A percentile compares a stretch with the other conserved stretches of the same genome.
Conservation (phyloP, 2,329 filamentous ascomycete species). For the Botryosphaeria dothidea region DNA sequence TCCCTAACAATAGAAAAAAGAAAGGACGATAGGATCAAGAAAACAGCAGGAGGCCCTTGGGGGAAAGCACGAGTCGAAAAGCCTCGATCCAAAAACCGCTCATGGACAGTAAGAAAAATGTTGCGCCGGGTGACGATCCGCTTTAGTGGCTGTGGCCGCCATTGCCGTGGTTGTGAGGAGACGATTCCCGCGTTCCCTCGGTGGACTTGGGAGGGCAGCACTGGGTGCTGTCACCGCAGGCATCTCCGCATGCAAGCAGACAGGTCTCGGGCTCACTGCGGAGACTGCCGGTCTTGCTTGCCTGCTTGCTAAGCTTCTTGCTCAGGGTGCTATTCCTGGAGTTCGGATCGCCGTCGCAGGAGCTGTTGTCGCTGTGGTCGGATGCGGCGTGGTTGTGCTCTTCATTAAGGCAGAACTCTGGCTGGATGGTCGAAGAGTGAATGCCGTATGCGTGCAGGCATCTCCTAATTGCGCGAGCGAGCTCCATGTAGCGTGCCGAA, state of each 20-base stretch:
- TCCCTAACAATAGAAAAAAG: neutral
- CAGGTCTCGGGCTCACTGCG: conserved; percentile 38
- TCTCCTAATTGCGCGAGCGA: conserved; percentile 77
- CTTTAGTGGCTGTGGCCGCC: conserved; percentile 4
- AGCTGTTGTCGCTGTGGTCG: conserved; percentile 24
- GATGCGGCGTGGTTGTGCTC: conserved; percentile 45
- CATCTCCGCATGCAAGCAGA: conserved; percentile 46
- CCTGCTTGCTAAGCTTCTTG: conserved; percentile 22
- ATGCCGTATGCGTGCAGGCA: conserved; percentile 96
- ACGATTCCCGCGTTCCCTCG: conserved; percentile 4
- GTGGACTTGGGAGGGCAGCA: conserved; percentile 39
- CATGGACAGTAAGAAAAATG: neutral
- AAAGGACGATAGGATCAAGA: neutral
- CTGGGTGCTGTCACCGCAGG: conserved; percentile 43
- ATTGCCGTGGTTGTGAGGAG: conserved; percentile 6
- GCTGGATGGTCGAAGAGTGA: conserved; percentile 95
- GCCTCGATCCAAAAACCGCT: neutral
- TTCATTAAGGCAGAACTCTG: conserved; percentile 66
- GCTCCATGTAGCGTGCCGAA: conserved; percentile 80
- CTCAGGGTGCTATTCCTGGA: neutral
- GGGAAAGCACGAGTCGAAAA: neutral
- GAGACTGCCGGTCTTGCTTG: conserved; percentile 38
- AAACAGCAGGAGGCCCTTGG: too few species aligned
- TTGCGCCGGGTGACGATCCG: too few species aligned
- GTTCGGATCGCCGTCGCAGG: conserved; percentile 22